Evolutionary conservation across 73 alveolate genomes (phyloP).

Genomic region (Paramecium caudatum): DNA sequence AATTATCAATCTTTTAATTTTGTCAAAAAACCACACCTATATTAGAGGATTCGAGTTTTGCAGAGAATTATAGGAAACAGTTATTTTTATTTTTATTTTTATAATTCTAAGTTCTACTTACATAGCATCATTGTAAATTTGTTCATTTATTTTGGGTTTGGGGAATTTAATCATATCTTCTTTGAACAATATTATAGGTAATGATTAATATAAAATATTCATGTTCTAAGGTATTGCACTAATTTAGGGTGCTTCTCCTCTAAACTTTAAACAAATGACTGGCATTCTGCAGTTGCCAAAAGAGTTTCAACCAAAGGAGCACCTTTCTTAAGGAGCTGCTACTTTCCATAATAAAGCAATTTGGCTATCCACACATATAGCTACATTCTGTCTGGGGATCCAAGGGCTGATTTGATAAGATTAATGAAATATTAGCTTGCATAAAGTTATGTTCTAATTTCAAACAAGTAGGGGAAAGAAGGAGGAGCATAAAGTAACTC

Average conservation of each 20-base stretch:
- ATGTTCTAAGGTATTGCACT: conserved; percentile 29
- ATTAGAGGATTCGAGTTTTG: too few species aligned
- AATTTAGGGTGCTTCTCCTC: neutral
- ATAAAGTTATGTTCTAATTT: neutral
- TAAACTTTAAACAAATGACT: conserved; percentile 4
- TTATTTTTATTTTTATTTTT: too few species aligned
- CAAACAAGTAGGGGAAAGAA: conserved; percentile 2
- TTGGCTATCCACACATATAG: conserved; percentile 28
- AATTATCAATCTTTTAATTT: too few species aligned
- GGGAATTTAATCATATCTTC: too few species aligned
- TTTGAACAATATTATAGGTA: too few species aligned
- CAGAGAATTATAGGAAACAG: neutral
- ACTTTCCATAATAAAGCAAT: conserved; percentile 49
- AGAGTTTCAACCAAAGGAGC: neutral
- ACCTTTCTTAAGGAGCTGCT: neutral
- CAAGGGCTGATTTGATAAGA: neutral
- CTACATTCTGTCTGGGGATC: conserved; percentile 7
- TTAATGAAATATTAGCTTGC: neutral
- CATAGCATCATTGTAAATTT: too few species aligned
- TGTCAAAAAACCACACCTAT: too few species aligned
- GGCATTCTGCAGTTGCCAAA: neutral
- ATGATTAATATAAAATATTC: too few species aligned
- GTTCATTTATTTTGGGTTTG: too few species aligned
- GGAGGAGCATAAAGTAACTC: conserved; percentile 48
- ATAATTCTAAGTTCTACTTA: too few species aligned